A percentile compares a stretch with the other conserved stretches of the same genome.
Conservation (phyloP, 179 eudicot species). For the Corrigiola litoralis region DNA sequence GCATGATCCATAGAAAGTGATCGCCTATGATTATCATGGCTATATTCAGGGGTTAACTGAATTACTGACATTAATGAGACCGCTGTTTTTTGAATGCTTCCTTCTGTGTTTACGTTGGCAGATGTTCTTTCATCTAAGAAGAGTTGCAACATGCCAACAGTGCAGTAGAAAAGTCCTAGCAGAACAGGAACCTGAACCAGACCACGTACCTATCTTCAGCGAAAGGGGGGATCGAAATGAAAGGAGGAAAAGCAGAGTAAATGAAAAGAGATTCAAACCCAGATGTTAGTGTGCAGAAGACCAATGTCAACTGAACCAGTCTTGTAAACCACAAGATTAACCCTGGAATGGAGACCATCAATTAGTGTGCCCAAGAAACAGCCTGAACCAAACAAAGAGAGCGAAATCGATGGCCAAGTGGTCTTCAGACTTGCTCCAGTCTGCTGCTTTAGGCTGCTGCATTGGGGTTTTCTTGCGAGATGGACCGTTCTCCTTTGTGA, state of each 20-base stretch:
- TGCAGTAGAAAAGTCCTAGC: slow-evolving; percentile 71
- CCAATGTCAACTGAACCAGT: slow-evolving; percentile 59
- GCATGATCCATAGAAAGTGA: not conserved
- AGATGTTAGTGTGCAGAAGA: slow-evolving; percentile 71
- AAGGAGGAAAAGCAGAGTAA: not conserved
- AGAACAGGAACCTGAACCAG: slow-evolving; percentile 69
- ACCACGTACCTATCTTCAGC: slow-evolving; percentile 3
- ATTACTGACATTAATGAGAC: slow-evolving; percentile 55
- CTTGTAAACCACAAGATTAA: slow-evolving; percentile 53
- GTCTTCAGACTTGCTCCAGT: slow-evolving; percentile 9
- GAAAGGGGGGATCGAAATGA: not conserved
- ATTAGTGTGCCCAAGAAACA: slow-evolving; percentile 55
- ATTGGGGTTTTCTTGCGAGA: not conserved
- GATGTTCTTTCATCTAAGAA: slow-evolving; percentile 45
- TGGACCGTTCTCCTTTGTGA: slow-evolving; percentile 2
- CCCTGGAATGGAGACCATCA: slow-evolving; percentile 69
- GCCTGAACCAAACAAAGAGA: slow-evolving; percentile 53
- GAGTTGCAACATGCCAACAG: slow-evolving; percentile 64
- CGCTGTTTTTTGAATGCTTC: slow-evolving; percentile 37
- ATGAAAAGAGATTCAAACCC: slow-evolving; percentile 35
- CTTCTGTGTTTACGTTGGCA: slow-evolving; percentile 19
- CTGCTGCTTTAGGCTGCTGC: slow-evolving; percentile 31
- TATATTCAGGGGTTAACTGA: not conserved
- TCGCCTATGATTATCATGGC: not conserved
- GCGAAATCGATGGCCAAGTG: slow-evolving; percentile 37